Evolutionary conservation across 805 yeast species (phyloP), one percentile per base, ranked within the genome.

Genomic region (Wickerhamiella sergipiensis): DNA sequence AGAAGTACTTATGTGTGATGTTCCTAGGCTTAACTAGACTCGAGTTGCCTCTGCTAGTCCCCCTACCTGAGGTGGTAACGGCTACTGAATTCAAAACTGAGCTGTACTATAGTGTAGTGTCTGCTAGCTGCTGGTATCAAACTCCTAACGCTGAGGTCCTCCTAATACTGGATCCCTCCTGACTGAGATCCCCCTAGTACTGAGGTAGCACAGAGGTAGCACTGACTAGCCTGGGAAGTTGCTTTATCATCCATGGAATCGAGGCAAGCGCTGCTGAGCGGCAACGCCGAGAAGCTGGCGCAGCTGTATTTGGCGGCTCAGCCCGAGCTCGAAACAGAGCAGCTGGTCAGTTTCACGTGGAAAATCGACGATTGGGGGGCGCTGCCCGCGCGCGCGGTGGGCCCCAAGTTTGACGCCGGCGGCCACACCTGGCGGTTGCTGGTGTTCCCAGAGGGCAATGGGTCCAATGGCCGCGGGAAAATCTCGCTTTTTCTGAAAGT

Each of bases 401-500:
- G 67, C 9, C 66, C 63, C 21, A 47, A 55, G 38, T 58, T 61
- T 60, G 57, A 58, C 52, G 50, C 61, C 47, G 63, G 65, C 21
- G 64, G 62, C 46, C 60, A 53, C 50, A 51, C 56, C 59, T 55
- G 70, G 70, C 79, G 80, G 57, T 62, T 88, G 2, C 69, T 90
- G 42, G 63, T 90, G 36, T 85, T 88, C 63, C 95, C 95, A 0
- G 75, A 75, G 47, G 92, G 94, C 1, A 83, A 81, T 58, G 72
- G 76, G 46, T 71, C 76, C 48, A 72, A 72, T 47, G 31, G 51
- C 18, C 47, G 53, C 31, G 57, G 58, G 53, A 70, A 73, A 51
- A 65, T 86, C 7, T 86, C 96, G 0, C 65, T 87, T 23, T 92
- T 87, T 64, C 68, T 92, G 55, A 95, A 87, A 59, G 92, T 95